A percentile compares a stretch with the other conserved stretches of the same genome.
These are phyloP conservation scores for Thamnidium elegans DNA, from an alignment of 192 early-diverging fungal genomes.

Conservation along the genomic window DNA sequence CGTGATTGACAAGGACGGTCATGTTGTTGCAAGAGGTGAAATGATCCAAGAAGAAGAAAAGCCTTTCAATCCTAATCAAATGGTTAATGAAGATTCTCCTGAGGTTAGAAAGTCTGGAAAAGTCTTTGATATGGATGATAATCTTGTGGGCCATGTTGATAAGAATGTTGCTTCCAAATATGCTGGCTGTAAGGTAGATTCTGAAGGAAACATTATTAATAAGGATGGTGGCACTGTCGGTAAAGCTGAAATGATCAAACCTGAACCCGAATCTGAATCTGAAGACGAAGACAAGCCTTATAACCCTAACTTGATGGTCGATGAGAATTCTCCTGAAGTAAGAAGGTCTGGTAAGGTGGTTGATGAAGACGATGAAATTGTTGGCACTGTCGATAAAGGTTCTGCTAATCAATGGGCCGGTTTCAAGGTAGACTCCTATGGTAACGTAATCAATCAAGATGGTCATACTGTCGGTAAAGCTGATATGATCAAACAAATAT, in stretches of 20 bases:
- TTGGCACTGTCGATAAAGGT: conserved; percentile 6
- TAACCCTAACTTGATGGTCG: neutral
- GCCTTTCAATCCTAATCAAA: neutral
- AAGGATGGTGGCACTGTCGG: conserved; percentile 16
- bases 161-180: conserved; percentile 7
- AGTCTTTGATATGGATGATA: conserved; percentile 16
- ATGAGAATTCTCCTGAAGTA: conserved; percentile 8
- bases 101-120: conserved; percentile 17
- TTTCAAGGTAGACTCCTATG: conserved; percentile 11
- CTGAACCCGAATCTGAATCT: neutral
- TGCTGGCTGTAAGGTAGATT: conserved; percentile 12
- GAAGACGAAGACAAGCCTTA: neutral
- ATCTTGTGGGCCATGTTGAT: conserved; percentile 15
- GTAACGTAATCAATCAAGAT: conserved; percentile 10
- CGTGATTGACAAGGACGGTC: conserved; percentile 11
- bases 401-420: conserved; percentile 4
- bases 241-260: conserved; percentile 11
- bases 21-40: conserved; percentile 17
- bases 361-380: neutral
- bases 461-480: conserved; percentile 22
- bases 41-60: neutral
- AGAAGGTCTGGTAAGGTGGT: conserved; percentile 15
- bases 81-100: neutral
- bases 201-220: neutral
- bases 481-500: conserved; percentile 4